Evolutionary conservation across 495 filamentous ascomycete species (phyloP).

Genomic region (Pyronema omphalodes): DNA sequence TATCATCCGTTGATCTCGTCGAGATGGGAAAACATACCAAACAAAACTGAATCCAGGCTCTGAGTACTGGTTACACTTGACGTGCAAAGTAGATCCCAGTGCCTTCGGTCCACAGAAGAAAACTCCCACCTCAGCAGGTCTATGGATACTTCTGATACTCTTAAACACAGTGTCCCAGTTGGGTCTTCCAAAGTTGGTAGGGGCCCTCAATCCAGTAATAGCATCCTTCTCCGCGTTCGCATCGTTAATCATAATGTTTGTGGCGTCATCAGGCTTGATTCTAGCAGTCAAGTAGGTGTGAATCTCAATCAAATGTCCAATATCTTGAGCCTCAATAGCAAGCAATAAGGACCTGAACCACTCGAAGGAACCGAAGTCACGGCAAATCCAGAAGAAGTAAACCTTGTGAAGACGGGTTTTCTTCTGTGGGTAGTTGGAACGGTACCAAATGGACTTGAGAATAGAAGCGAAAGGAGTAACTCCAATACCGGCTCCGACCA

Average conservation of each 20-base stretch:
- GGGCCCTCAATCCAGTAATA: constrained; percentile 54
- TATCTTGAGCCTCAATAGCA: constrained; percentile 67
- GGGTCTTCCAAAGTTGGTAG: constrained; percentile 59
- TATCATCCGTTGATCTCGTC: neutral
- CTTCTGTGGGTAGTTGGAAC: constrained; percentile 64
- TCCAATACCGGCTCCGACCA: constrained; percentile 54
- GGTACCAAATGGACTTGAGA: constrained; percentile 71
- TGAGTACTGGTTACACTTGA: constrained; percentile 62
- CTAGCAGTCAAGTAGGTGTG: constrained; percentile 56
- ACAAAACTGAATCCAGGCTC: constrained; percentile 37
- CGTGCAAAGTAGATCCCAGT: constrained; percentile 46
- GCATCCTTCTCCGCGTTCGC: constrained; percentile 59
- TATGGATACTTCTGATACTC: constrained; percentile 53
- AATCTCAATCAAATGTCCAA: constrained; percentile 64
- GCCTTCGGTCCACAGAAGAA: constrained; percentile 67
- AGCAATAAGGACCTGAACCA: constrained; percentile 66
- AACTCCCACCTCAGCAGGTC: constrained; percentile 52
- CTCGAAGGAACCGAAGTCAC: constrained; percentile 61
- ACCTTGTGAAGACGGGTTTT: constrained; percentile 57
- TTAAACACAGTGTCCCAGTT: constrained; percentile 70
- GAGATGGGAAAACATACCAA: constrained; percentile 3
- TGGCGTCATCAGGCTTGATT: constrained; percentile 61
- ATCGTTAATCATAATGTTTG: constrained; percentile 73
- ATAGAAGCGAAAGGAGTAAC: constrained; percentile 62
- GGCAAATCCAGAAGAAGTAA: constrained; percentile 70